Percentiles rank a stretch among this genome's conserved stretches.
Conservation (phyloP, 164 flowering plant genomes). For the Vitis labrusca region DNA sequence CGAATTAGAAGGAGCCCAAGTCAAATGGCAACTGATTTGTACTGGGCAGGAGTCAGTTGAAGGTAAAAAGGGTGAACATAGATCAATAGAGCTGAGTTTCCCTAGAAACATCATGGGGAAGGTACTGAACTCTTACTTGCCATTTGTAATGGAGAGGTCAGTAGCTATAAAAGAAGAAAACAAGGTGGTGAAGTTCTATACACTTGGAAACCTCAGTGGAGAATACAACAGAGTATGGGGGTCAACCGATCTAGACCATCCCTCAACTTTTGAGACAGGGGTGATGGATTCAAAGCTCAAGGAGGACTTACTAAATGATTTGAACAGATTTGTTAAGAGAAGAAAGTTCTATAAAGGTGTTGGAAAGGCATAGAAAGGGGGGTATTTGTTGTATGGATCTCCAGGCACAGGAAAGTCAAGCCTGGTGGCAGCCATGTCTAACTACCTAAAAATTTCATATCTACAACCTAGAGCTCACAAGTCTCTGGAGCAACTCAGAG, state of each 20-base stretch:
- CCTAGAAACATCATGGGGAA: slow-evolving; percentile 6
- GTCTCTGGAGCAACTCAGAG: neutral
- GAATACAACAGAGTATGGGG: neutral
- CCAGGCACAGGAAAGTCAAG: slow-evolving; percentile 32
- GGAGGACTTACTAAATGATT: too few species aligned
- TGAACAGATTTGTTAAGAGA: too few species aligned
- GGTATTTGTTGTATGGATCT: neutral
- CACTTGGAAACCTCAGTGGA: neutral
- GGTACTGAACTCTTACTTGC: slow-evolving; percentile 13
- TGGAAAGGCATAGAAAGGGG: too few species aligned
- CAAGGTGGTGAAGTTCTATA: slow-evolving; percentile 10
- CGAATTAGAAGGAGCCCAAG: neutral
- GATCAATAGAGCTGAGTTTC: slow-evolving; percentile 11
- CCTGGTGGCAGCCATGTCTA: slow-evolving; percentile 28
- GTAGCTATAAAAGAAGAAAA: slow-evolving; percentile 9
- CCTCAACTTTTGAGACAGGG: slow-evolving; percentile 30
- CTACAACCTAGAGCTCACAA: too few species aligned
- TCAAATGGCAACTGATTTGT: slow-evolving; percentile 12
- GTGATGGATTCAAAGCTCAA: slow-evolving; percentile 34
- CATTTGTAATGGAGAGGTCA: slow-evolving; percentile 5
- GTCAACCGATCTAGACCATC: slow-evolving; percentile 23
- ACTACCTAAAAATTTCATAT: too few species aligned
- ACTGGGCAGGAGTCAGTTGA: neutral
- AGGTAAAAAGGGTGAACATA: neutral
- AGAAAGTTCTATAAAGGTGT: too few species aligned